Base-by-base conservation (phyloP, 148 eudicot species). In the Drosera capensis region DNA sequence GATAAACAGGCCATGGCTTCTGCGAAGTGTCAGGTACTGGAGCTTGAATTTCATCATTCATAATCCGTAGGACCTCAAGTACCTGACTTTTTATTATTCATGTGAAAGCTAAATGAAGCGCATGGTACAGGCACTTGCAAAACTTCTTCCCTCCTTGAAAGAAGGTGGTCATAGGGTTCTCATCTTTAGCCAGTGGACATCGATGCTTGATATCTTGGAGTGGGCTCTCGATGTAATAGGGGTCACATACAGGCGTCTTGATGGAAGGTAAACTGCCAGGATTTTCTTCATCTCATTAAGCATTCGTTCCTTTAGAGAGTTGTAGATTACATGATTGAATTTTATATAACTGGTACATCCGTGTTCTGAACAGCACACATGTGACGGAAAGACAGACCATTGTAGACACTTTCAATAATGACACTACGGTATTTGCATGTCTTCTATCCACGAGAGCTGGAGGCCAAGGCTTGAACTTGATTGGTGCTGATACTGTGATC, bases 151-250 rank as follows among this genome's bases (percentile, higher is more conserved):
- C 16, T 56, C 68, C 26, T 48, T 88, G 43, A 65, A 68, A 65
- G 59, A 48, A 62, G 58, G 57, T 43, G 92, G 94, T 38, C 88
- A 84, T 45, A 78, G 97, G 41, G 94, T 75, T 57, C 94, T 88
- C 23, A 88, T 88, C 57, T 88, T 88, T 74, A 88, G 97, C 75
- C 97, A 88, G 40, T 88, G 97, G 96, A 88, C 97, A 24, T 88
- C 97, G 21, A 88, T 83, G 97, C 97, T 88, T 75, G 97, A 88
- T 72, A 88, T 88, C 59, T 73, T 88, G 68, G 97, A 88, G 71
- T 88, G 97, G 97, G 69, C 94, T 47, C 56, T 88, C 59, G 97
- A 88, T 63, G 90, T 83, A 47, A 83, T 88, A 40, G 86, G 94
- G 23, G 79, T 77, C 40, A 70, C 81, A 9, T 83, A 72, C 59